These are phyloP conservation scores for Helminthosporium solani DNA, from an alignment of 2,329 filamentous ascomycete genomes.

Conservation along the genomic window DNA sequence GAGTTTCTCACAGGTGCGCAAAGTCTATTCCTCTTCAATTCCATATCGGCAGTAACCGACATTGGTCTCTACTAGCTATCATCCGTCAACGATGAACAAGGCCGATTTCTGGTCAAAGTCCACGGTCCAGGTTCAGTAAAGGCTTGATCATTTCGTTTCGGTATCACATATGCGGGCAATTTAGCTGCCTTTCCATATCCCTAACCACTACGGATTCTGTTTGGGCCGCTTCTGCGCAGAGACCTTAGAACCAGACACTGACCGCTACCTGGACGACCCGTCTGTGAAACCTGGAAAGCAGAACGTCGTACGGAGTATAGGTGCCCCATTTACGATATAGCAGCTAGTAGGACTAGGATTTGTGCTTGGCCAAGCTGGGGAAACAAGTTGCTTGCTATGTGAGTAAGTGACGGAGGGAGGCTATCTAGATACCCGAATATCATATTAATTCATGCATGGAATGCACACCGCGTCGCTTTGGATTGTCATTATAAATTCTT, in stretches of 20 bases:
- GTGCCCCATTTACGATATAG: neutral
- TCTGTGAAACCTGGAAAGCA: slow-evolving; percentile 4
- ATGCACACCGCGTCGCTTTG: too few species aligned
- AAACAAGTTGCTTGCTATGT: too few species aligned
- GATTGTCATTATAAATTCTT: too few species aligned
- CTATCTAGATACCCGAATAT: slow-evolving; percentile 14
- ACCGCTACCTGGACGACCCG: slow-evolving; percentile 7
- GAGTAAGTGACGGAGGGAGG: neutral
- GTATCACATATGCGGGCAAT: too few species aligned
- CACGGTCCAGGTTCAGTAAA: too few species aligned
- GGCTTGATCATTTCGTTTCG: too few species aligned
- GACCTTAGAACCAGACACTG: neutral
- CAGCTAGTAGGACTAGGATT: too few species aligned
- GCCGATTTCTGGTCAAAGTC: too few species aligned
- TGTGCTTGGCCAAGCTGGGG: too few species aligned
- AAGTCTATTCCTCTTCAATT: slow-evolving; percentile 56
- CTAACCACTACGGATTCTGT: neutral
- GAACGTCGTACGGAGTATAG: neutral
- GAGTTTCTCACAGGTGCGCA: slow-evolving; percentile 58
- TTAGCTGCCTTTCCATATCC: too few species aligned
- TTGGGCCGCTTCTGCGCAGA: neutral
- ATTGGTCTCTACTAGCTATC: slow-evolving; percentile 53
- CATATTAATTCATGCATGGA: neutral
- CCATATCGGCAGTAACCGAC: slow-evolving; percentile 53
- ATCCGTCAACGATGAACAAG: slow-evolving; percentile 37